Base-by-base conservation (phyloP, 164 flowering plant species). In the Taxillus chinensis region DNA sequence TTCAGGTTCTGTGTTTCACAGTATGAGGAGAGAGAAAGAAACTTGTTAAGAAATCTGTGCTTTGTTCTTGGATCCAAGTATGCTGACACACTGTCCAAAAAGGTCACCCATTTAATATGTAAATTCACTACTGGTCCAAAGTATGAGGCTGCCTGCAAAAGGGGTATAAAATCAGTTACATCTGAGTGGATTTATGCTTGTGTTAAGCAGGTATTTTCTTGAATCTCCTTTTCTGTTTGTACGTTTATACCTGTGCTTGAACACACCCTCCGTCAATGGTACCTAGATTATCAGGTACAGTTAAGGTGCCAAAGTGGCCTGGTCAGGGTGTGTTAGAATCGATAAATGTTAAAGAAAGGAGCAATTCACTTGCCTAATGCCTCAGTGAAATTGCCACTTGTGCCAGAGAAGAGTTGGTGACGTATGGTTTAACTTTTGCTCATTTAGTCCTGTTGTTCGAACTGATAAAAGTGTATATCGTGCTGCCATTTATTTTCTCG, bases 171-270 rank as follows among this genome's bases (percentile, higher is more conserved):
- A 14, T 27, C 86, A 66, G 82, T 83, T 70, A 89, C 92, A 64
- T 74, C 78, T 15, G 96, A 93, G 64, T 93, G 99, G 99, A 70
- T 93, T 50, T 83, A 70, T 69, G 93, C 86, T 67, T 90, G 99
- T 68, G 73, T 89, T 64, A 77, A 72, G 65, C 85, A 87, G 97
- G 98, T 90, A 74, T 15, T 46, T 63, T 52, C 58, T 39, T 9
- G n/a, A 5, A 3, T 27, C 14, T 14, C 8, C 45, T 56, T 17
- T 38, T 41, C 55, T 49, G 56, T 56, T 48, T 45, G 41, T 55
- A 27, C 15, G 27, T 6, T 6, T 53, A 15, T 50, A 37, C 13
- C 5, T 59, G 9, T 56, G n/a, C 61, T 7, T 69, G 14, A 7
- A 15, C 2, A 17, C 27, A 27, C 27, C 27, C 27, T 27, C 27